Percentiles rank a stretch among this genome's conserved stretches.
Conservation (phyloP, 345 rosid species). For the thale cress (Arabidopsis thaliana) region DNA sequence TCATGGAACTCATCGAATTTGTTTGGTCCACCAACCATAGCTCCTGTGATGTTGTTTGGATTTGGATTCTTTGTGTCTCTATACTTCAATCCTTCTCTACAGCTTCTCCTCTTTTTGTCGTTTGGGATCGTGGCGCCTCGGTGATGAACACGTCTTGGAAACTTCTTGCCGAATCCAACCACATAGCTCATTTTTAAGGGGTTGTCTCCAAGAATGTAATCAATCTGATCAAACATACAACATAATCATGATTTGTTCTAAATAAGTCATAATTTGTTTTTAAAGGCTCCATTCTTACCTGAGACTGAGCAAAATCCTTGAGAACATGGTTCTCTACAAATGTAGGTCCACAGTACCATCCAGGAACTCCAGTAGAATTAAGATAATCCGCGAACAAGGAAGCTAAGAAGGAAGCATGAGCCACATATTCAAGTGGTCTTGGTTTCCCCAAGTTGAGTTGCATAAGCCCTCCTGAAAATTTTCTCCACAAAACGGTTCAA, state of each 20-base stretch:
- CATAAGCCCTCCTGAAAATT: constrained; percentile 68
- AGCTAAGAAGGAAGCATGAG: constrained; percentile 79
- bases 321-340: constrained; percentile 51
- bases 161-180: constrained; percentile 75
- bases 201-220: constrained; percentile 83
- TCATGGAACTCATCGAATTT: constrained; percentile 67
- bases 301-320: constrained; percentile 66
- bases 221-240: constrained; percentile 48
- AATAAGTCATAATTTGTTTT: not conserved
- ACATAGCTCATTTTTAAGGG: constrained; percentile 86
- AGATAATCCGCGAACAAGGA: constrained; percentile 76
- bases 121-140: constrained; percentile 78
- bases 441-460: constrained; percentile 61
- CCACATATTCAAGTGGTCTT: constrained; percentile 66
- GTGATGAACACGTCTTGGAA: constrained; percentile 79
- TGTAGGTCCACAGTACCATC: constrained; percentile 64
- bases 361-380: constrained; percentile 68
- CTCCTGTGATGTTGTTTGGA: constrained; percentile 81
- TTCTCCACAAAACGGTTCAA: not conserved
- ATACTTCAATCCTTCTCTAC: constrained; percentile 78
- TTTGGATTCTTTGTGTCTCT: constrained; percentile 58
- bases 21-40: constrained; percentile 93
- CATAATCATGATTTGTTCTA: not conserved
- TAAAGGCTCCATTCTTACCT: constrained; percentile 44
- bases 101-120: constrained; percentile 60